These are phyloP conservation scores for Ulmus americana DNA, from an alignment of 331 rosid species.

Conservation along the genomic window DNA sequence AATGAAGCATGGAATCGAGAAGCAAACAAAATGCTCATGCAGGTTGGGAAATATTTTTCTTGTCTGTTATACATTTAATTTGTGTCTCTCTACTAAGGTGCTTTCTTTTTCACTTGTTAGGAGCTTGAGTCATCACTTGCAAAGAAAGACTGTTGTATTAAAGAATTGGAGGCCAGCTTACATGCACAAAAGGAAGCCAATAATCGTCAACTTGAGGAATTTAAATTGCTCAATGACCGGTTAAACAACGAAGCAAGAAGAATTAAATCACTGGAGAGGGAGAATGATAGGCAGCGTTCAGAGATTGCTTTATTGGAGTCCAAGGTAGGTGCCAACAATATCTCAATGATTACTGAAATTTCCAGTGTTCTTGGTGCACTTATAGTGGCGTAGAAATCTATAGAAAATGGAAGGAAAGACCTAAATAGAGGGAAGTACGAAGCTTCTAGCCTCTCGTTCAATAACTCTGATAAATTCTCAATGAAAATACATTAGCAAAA, in stretches of 20 bases:
- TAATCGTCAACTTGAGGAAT: conserved; percentile 59
- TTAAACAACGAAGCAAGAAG: conserved; percentile 63
- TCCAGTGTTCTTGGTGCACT: conserved; percentile 7
- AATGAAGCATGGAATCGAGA: conserved; percentile 26
- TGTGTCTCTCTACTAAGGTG: conserved; percentile 15
- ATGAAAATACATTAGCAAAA: no score
- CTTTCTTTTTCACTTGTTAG: conserved; percentile 36
- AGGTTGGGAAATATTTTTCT: conserved; percentile 37
- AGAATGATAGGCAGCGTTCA: conserved; percentile 66
- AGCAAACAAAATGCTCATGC: conserved; percentile 35
- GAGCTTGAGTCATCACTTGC: conserved; percentile 62
- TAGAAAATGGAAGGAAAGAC: background rate
- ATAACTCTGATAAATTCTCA: no score
- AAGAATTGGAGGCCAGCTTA: conserved; percentile 56
- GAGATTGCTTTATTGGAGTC: conserved; percentile 90
- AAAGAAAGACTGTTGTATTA: conserved; percentile 55
- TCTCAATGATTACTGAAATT: conserved; percentile 13
- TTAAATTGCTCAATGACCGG: conserved; percentile 67
- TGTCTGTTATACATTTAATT: conserved; percentile 15
- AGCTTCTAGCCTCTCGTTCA: background rate
- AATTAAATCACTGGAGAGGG: conserved; percentile 87
- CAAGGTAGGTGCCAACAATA: conserved; percentile 50
- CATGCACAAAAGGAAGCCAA: conserved; percentile 55
- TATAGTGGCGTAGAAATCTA: background rate
- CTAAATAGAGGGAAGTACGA: background rate